Evolutionary conservation across 2,329 filamentous ascomycete species (phyloP), one percentile per base, ranked within the genome.

Genomic region (Fusarium tupiense): DNA sequence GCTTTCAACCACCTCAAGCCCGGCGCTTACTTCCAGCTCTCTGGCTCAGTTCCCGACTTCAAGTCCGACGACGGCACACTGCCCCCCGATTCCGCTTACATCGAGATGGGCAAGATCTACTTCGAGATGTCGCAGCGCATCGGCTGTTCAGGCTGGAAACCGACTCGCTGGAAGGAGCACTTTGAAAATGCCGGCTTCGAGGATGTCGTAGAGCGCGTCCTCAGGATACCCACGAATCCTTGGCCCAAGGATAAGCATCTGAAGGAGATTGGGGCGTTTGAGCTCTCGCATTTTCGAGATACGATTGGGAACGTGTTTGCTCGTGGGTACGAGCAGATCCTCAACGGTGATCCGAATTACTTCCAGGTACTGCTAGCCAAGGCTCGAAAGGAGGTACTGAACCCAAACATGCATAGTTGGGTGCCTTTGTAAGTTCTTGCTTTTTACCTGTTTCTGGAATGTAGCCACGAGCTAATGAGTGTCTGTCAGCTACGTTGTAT

Each of bases 1-100:
- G 79, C 86, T 8, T 87, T 82, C 75, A 82, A 82, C 61, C 85
- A 88, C 67, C 82, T 90, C 38, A 87, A 87, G 68, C 88, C 89
- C 0, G 89, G 89, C 13, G 88, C 85, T 11, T 81, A 77, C 67
- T 61, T 80, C 8, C 75, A 81, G 57, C 69, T 79, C 26, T 62
- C 73, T 3, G 79, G 79, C 20, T 73, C 76, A 9, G 56, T 79
- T 5, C 67, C 73, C 6, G 68, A 70, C 14, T 67, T 77, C 24
- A 53, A 68, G 22, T 78, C 77, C 11, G 80, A 82, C 52, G 80
- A 82, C 50, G 74, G 64, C 41, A 78, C 77, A 7, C 65, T 79
- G 10, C 73, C 73, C 6, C 44, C 35, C 6, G 70, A 77, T 33
- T 75, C 76, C 8, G 74, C 75, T 10, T 76, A 76, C 50, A 43